Evolutionary conservation across 495 filamentous ascomycete genomes (phyloP), one percentile per base, ranked within the genome.

Genomic region (Aspergillus ostianus): DNA sequence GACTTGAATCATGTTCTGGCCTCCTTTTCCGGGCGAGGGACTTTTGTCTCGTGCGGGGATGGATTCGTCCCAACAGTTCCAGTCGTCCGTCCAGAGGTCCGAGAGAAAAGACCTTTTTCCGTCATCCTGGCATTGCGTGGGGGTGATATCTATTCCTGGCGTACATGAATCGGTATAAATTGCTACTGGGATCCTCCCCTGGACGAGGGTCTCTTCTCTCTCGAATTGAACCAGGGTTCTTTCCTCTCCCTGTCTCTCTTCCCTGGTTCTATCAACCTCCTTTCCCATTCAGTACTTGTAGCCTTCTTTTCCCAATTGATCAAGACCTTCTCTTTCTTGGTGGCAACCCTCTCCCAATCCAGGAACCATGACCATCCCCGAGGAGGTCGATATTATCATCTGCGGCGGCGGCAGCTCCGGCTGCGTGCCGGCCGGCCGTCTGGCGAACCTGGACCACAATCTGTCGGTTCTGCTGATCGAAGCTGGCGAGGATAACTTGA

Each of bases 311-410:
- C 30, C 30, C 30, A 7, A 32, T 7, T 32, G 30, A 32, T 32
- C 8, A 32, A 32, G 15, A 13, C 12, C 36, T 15, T 15, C 13
- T 15, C 36, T 10, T 41, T 41, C 36, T 41, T 41, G 13, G 36
- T 41, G 23, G 4, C 23, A 26, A 41, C 36, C 12, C 3, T 8
- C 36, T 15, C 36, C 36, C 36, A 13, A 15, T 15, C 36, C 36
- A 41, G 32, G 6, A 29, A 56, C 44, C 17, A 74, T 80, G 77
- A 67, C 76, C 52, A 67, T 77, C 59, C 66, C 76, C 19, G 86
- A 89, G 30, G 89, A 93, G 74, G 88, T 92, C 61, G 90, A 93
- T 67, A 90, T 93, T 60, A 92, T 93, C 64, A 87, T 93, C 57
- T 88, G 86, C 66, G 90, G 90, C 63, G 90, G 90, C 68, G 82